phyloP scores from a whole-genome alignment of 345 rosid species.

The Hevea brasiliensis region DNA sequence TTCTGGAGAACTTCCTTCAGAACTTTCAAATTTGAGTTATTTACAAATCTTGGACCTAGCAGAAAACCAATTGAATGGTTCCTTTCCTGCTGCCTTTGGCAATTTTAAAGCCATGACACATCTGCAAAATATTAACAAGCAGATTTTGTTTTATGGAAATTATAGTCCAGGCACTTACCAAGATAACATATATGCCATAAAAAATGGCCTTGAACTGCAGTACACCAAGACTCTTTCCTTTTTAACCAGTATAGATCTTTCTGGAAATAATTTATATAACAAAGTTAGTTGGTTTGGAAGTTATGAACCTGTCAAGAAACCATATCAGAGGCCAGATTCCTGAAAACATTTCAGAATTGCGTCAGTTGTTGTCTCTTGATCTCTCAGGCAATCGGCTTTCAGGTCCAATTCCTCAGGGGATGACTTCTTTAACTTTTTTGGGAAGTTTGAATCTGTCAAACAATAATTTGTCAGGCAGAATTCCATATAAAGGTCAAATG shows the following conservation, averaged over 20 bases:
- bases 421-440: constrained; percentile 35
- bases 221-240: constrained; percentile 46
- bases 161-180: too few relatives aligned
- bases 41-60: constrained; percentile 46
- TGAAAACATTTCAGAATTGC: constrained; percentile 33
- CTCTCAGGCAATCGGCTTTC: constrained; percentile 44
- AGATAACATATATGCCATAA: not conserved
- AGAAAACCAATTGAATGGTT: constrained; percentile 39
- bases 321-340: constrained; percentile 34
- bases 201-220: constrained; percentile 22
- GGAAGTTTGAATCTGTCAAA: constrained; percentile 35
- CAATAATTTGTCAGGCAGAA: constrained; percentile 35
- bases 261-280: constrained; percentile 36
- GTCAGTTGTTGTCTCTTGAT: constrained; percentile 46
- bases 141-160: constrained; percentile 21
- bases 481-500: constrained; percentile 37
- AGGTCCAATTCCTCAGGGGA: constrained; percentile 37
- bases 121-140: constrained; percentile 20
- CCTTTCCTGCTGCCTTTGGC: constrained; percentile 31
- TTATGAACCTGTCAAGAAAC: constrained; percentile 42
- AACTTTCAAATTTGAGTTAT: constrained; percentile 16
- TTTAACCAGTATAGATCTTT: constrained; percentile 43
- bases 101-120: constrained; percentile 38
- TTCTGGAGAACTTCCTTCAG: constrained; percentile 17
- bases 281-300: constrained; percentile 31